Evolutionary conservation across 768 basidiomycete species (phyloP).

Genomic region (Podaxis sp.): DNA sequence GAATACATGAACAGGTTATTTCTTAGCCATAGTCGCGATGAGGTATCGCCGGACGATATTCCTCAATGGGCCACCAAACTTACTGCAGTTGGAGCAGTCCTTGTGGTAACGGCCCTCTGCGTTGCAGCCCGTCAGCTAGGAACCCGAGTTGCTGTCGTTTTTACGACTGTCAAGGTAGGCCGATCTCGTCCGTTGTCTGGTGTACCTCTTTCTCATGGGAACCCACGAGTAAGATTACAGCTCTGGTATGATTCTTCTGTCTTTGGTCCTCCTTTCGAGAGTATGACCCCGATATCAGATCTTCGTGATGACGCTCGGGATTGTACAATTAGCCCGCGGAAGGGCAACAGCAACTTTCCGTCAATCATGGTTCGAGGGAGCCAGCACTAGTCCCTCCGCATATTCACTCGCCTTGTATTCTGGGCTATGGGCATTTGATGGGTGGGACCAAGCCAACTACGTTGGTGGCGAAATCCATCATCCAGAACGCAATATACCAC

Average conservation of each 20-base stretch:
- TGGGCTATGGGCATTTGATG: constrained; percentile 93
- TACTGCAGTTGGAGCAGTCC: constrained; percentile 70
- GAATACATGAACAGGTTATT: constrained; percentile 92
- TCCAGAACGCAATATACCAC: constrained; percentile 82
- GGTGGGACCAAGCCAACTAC: constrained; percentile 93
- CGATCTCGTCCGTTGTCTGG: neutral
- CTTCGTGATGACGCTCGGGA: constrained; percentile 71
- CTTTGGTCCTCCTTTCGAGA: neutral
- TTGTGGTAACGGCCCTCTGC: constrained; percentile 73
- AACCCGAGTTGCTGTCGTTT: constrained; percentile 77
- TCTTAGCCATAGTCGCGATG: constrained; percentile 67
- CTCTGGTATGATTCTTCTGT: constrained; percentile 45
- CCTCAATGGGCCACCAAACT: constrained; percentile 92
- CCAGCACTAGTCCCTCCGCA: constrained; percentile 72
- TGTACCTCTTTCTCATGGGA: constrained; percentile 4
- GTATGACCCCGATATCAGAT: constrained; percentile 34
- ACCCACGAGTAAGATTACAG: constrained; percentile 42
- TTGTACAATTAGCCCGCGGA: constrained; percentile 72
- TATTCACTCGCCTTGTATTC: constrained; percentile 96
- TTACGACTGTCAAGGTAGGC: constrained; percentile 80
- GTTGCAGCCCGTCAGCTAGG: constrained; percentile 75
- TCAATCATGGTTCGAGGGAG: constrained; percentile 64
- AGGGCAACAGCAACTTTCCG: constrained; percentile 64
- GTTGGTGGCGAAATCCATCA: constrained; percentile 86
- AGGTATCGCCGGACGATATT: constrained; percentile 71